Evolutionary conservation across 176 grass and related monocot genomes (phyloP), one percentile per base, ranked within the genome.

Genomic region (Eleusine coracana): DNA sequence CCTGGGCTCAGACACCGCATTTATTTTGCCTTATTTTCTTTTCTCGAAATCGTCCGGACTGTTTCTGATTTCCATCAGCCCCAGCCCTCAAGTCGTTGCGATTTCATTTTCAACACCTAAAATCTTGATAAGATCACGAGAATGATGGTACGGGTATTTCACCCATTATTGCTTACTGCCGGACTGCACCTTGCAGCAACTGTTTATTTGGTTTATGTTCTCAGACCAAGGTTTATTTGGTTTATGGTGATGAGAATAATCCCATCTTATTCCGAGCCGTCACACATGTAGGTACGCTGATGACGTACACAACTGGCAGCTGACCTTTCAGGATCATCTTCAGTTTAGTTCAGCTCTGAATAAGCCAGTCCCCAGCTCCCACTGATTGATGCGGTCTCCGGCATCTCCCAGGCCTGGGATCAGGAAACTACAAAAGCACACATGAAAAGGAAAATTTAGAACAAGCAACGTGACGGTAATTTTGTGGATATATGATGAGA

Each of bases 1-100:
- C 87, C 84, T 86, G 87, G 85, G 84, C 87, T 84, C 81, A 80
- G 87, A 88, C 87, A 89, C 1, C 11, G 0, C 0, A 11, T 2
- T 11, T 12, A 11, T 46, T 46, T 46, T 46, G 2, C 31, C 31
- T 34, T 34, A 34, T 34, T 34, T 34, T 34, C 31, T 34, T 34
- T 34, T 34, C 31, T 34, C 2, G 31, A 34, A 34, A 34, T 2
- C 31, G 31, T 34, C 31, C 31, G 31, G 0, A 34, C 31, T 34
- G 31, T 34, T 34, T 25, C 25, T 25, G 25, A 25, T 25, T 25
- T 34, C 31, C 31, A 34, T 34, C 31, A 34, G 31, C 31, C 31
- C 31, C 31, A 25, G 25, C 25, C 25, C 25, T 25, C 25, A 34
- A 34, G 2, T 34, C 31, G 31, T 34, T 25, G 25, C 25, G 25